These are phyloP conservation scores for Naganishia albida DNA, from an alignment of 1,284 basidiomycete genomes.

Conservation along the genomic window DNA sequence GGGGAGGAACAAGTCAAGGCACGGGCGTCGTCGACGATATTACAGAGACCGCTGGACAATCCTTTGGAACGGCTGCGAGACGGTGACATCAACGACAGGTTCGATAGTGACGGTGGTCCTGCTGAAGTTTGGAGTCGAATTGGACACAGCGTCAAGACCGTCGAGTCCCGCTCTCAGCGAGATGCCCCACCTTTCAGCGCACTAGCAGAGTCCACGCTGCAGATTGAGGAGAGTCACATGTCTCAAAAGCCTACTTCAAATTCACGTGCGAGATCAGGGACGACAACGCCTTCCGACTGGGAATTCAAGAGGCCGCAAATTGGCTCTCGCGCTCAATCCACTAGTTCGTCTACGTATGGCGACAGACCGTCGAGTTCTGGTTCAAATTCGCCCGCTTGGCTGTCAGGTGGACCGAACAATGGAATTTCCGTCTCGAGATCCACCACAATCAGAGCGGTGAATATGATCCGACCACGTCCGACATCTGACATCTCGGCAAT, in stretches of 20 bases:
- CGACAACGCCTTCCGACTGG: neutral
- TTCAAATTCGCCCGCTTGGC: neutral
- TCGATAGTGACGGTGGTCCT: too few relatives aligned
- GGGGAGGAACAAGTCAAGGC: too few relatives aligned
- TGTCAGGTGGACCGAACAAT: neutral
- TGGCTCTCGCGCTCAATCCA: slow-evolving; percentile 5
- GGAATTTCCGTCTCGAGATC: slow-evolving; percentile 12
- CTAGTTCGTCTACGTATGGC: neutral
- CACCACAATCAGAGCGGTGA: slow-evolving; percentile 14
- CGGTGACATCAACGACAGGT: too few relatives aligned
- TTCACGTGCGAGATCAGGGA: neutral
- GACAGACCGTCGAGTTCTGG: neutral
- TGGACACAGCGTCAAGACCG: neutral
- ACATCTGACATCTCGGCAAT: neutral
- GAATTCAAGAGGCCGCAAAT: slow-evolving; percentile 13
- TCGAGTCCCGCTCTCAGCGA: too few relatives aligned
- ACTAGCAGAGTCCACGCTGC: neutral
- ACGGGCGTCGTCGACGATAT: too few relatives aligned
- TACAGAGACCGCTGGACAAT: too few relatives aligned
- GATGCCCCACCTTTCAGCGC: too few relatives aligned
- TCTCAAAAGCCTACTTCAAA: neutral
- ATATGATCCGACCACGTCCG: neutral
- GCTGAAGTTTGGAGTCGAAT: neutral
- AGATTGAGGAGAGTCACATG: neutral
- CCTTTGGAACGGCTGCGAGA: too few relatives aligned